These are phyloP conservation scores for Termitomyces titanicus DNA, from an alignment of 768 basidiomycete genomes.

Conservation along the genomic window DNA sequence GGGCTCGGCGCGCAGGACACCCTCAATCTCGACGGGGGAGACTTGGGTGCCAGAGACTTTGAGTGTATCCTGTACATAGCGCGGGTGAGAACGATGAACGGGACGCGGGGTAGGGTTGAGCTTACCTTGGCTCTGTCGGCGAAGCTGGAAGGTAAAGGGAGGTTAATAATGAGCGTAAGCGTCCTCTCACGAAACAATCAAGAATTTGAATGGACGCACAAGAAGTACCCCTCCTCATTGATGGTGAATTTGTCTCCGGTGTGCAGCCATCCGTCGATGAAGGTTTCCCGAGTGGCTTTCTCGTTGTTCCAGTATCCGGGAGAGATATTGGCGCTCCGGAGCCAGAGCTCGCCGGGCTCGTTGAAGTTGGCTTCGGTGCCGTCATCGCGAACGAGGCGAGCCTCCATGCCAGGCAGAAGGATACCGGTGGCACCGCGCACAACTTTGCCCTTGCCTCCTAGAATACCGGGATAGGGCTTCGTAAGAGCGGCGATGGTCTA, in stretches of 20 bases:
- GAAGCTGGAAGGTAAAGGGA: conserved; percentile 40
- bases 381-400: conserved; percentile 48
- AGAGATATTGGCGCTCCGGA: conserved; percentile 52
- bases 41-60: conserved; percentile 82
- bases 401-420: conserved; percentile 57
- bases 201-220: conserved; percentile 37
- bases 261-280: conserved; percentile 67
- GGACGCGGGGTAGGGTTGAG: not conserved
- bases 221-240: conserved; percentile 60
- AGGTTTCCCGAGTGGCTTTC: conserved; percentile 62
- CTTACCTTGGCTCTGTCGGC: conserved; percentile 73
- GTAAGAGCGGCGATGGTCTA: conserved; percentile 54
- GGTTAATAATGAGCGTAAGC: conserved; percentile 1
- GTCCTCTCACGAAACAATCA: not conserved
- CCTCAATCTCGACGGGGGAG: conserved; percentile 77
- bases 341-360: conserved; percentile 63
- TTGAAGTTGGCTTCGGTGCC: conserved; percentile 45
- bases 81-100: not conserved
- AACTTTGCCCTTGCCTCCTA: conserved; percentile 38
- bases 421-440: conserved; percentile 50
- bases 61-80: conserved; percentile 55
- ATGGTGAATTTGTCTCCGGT: conserved; percentile 72
- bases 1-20: conserved; percentile 58
- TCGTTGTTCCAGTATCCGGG: conserved; percentile 74
- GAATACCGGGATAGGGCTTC: conserved; percentile 40